Evolutionary conservation across 257 asterid species (phyloP).

Genomic region (Solanum raphanifolium): DNA sequence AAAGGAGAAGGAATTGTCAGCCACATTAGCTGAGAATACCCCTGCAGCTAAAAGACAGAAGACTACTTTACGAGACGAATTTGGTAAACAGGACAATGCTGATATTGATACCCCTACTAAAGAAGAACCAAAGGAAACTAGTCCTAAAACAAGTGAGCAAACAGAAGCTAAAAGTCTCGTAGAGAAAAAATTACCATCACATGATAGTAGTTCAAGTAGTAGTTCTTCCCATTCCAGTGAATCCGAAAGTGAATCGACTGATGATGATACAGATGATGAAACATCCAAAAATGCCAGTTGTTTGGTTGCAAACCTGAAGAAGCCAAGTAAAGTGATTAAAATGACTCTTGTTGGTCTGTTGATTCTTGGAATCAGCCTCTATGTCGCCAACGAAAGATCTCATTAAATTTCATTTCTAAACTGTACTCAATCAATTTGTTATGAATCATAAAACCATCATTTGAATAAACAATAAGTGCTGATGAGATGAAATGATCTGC

Average conservation of each 20-base stretch:
- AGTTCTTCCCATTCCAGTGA: not conserved
- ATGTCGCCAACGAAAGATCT: constrained; percentile 2
- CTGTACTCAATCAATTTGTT: not conserved
- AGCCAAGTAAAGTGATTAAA: constrained; percentile 21
- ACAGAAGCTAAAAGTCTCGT: not conserved
- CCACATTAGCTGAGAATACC: not conserved
- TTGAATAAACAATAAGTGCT: not conserved
- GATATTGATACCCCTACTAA: not conserved
- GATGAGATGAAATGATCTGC: not conserved
- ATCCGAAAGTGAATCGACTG: not conserved
- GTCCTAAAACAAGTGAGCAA: not conserved
- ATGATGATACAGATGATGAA: not conserved
- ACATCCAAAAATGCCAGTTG: not conserved
- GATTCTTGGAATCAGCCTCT: constrained; percentile 33
- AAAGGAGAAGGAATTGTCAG: constrained; percentile 10
- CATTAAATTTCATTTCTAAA: not conserved
- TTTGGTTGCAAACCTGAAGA: constrained; percentile 30
- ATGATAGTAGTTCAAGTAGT: not conserved
- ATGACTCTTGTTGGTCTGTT: constrained; percentile 18
- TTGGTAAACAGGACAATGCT: constrained; percentile 1
- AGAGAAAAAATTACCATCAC: not conserved
- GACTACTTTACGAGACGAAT: not conserved
- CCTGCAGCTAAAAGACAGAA: constrained; percentile 7
- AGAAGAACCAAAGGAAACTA: constrained; percentile 2
- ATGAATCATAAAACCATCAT: not conserved